Conservation (phyloP, 2,329 filamentous ascomycete genomes). For the Blumeriella jaapii region DNA sequence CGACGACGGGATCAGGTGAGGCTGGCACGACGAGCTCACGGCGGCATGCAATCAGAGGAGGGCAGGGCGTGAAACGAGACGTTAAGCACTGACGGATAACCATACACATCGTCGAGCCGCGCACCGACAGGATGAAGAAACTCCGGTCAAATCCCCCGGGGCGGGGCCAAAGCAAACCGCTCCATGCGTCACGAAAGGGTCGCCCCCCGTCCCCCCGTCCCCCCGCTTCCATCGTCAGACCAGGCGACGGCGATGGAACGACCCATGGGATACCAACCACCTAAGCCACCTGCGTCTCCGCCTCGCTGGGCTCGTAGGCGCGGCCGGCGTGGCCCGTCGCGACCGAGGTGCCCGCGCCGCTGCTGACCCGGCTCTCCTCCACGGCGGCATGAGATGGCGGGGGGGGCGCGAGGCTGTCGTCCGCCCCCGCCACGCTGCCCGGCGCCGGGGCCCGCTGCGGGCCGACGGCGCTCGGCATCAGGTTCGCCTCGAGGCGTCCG, state of each 20-base stretch:
- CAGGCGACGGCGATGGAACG: too few relatives aligned
- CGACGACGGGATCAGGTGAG: too few relatives aligned
- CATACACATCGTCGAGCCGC: neutral
- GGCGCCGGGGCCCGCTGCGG: slow-evolving; percentile 9
- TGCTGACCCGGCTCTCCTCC: slow-evolving; percentile 18
- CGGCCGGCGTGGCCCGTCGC: slow-evolving; percentile 12
- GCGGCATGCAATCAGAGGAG: too few relatives aligned
- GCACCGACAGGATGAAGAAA: neutral
- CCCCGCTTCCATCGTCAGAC: too few relatives aligned
- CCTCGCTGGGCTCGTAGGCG: slow-evolving; percentile 14
- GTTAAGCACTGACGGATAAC: neutral
- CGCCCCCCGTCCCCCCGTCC: neutral
- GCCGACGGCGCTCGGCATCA: slow-evolving; percentile 11
- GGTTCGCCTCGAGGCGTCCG: slow-evolving; percentile 7
- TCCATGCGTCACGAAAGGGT: too few relatives aligned
- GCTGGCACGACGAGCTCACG: too few relatives aligned
- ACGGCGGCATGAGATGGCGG: slow-evolving; percentile 3
- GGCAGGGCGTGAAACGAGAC: too few relatives aligned
- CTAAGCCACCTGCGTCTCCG: slow-evolving; percentile 8
- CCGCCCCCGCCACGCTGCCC: slow-evolving; percentile 13
- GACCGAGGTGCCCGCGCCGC: slow-evolving; percentile 16
- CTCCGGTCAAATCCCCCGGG: neutral
- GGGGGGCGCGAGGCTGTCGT: slow-evolving; percentile 9
- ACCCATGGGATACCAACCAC: too few relatives aligned
- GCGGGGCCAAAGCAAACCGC: too few relatives aligned